Evolutionary conservation across 2,329 filamentous ascomycete genomes (phyloP), one percentile per base, ranked within the genome.

Genomic region (Emericellopsis atlantica): DNA sequence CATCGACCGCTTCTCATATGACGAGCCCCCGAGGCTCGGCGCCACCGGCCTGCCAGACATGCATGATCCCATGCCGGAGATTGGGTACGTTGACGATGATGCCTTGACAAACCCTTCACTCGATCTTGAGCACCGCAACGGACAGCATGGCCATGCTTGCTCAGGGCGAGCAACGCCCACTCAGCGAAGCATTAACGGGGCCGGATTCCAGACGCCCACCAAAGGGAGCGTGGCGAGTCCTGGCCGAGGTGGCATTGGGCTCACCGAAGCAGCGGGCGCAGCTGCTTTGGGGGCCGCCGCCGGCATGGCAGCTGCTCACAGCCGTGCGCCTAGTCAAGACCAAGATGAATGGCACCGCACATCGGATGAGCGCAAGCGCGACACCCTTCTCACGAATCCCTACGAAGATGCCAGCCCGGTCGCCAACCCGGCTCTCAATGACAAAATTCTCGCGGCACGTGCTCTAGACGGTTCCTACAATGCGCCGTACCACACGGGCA

Each of bases 71-170:
- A 75, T 89, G 66, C 85, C 83, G 0, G 87, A 89, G 53, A 79
- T 84, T 51, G 86, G 82, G 4, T 82, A 85, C 48, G 50, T 63
- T 2, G 67, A 72, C 10, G 72, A 76, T 32, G 87, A 93, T 45
- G 72, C 86, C 14, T 81, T 77, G 36, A 94, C 88, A 15, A 93
- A 93, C 54, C 87, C 87, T 3, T 95, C 89, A 0, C 71, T 89
- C 39, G 75, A 43, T 11, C 42, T 88, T 48, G 86, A 84, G 15
- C 81, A 80, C 1, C 73, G 83, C 39, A 79, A 76, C 39, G 76
- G 74, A 2, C 53, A 59, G 23, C 42, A 47, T 15, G 47, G 44
- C 6, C 46, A 49, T 29, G 68, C 72, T 39, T 79, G 74, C 67
- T 68, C 69, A 26, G 74, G 74, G 41, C 66, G 74, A 42, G 60